Evolutionary conservation across 2,329 filamentous ascomycete species (phyloP), one percentile per base, ranked within the genome.

Genomic region (Myriosclerotinia duriaeana): DNA sequence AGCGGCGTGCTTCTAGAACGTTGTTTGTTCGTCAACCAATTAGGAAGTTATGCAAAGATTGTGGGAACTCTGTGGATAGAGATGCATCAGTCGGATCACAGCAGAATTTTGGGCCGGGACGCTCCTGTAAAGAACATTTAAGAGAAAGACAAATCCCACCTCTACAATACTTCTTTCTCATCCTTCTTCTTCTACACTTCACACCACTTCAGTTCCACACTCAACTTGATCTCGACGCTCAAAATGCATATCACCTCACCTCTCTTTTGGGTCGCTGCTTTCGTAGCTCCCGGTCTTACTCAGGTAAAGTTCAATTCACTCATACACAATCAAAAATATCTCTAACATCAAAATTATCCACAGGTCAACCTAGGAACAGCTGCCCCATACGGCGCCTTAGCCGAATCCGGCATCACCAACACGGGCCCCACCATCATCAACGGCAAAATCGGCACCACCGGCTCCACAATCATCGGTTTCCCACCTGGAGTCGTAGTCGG

Each of bases 321-420:
- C 7, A 30, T 26, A 17, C 15, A 44, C 30, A 9, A 48, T 7
- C 46, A 46, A 17, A 59, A 40, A 5, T 26, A 26, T 48, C 6
- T 8, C 42, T 59, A 59, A 59, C 26, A 34, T 17, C 22, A 7
- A 20, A 26, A 38, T 20, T 26, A 26, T 26, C 26, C 26, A 26
- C 7, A 67, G 66, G 59, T 79, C 34, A 56, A 60, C 26, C 67
- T 70, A n/a, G 69, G 66, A 46, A 42, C 64, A 22, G 69, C 69
- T 26, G 40, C 60, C 14, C 40, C 66, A 11, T 69, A 68, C 53
- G 69, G 67, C 26, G 70, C 62, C 12, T 58, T 71, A 22, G 52
- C 52, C 26, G 22, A 38, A 14, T n/a, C 69, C 1, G 64, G 48
- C 12, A 52, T 71, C 15, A 67, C 67, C 20, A 71, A 67, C 46